A percentile compares a stretch with the other conserved stretches of the same genome.
phyloP scores from a whole-genome alignment of 805 yeast species.

The Saccharomycopsis lassenensis region DNA sequence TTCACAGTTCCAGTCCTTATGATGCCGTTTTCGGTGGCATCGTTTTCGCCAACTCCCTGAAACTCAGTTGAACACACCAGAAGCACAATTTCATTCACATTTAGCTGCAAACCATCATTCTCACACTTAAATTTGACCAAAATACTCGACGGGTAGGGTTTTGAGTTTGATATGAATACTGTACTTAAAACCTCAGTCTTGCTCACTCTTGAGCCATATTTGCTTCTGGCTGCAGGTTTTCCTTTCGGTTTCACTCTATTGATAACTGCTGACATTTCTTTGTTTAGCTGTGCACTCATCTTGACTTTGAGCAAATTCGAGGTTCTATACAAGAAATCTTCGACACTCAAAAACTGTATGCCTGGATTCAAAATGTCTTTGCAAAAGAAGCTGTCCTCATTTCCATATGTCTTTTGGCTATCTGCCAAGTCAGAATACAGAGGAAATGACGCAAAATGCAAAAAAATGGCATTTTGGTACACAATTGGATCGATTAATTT shows the following conservation, averaged over 20 bases:
- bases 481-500: conserved; percentile 4
- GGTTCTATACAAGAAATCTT: conserved; percentile 23
- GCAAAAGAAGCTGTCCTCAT: conserved; percentile 2
- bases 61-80: no score
- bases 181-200: conserved; percentile 4
- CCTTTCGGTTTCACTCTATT: conserved; percentile 16
- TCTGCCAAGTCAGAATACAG: not conserved
- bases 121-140: no score
- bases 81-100: no score
- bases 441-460: conserved; percentile 6
- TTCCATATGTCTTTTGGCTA: not conserved
- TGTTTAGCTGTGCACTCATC: conserved; percentile 18
- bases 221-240: conserved; percentile 16
- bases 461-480: conserved; percentile 1
- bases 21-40: no score
- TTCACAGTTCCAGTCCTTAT: no score
- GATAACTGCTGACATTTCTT: conserved; percentile 19
- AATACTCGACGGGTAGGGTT: no score
- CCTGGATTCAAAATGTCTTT: conserved; percentile 20
- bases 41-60: no score
- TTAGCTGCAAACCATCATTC: no score
- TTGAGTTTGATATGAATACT: conserved; percentile 8
- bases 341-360: conserved; percentile 22
- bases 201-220: conserved; percentile 18
- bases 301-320: conserved; percentile 20